Base-by-base conservation (phyloP, 2,329 filamentous ascomycete genomes). In the Onygena corvina region DNA sequence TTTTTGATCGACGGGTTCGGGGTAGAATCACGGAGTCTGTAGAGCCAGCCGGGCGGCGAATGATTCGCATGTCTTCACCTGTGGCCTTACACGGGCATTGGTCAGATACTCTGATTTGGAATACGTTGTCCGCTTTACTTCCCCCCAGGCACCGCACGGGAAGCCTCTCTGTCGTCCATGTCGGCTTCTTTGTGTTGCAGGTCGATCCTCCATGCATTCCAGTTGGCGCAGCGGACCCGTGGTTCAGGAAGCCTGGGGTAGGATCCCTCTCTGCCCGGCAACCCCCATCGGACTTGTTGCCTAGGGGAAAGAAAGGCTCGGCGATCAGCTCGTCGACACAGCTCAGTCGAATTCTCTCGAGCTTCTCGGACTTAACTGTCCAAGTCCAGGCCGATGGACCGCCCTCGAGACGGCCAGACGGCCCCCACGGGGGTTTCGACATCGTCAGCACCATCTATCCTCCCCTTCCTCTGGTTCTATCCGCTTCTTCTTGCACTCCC, bases 201-300 rank as follows among this genome's bases (percentile, higher is more conserved):
- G 21, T 14, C 38, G 38, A 42, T 42, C n/a, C 38, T 14, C 38
- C 36, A 42, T 42, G 38, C 38, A 42, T 42, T n/a, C n/a, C n/a
- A 25, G 16, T 42, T 23, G 12, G 38, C 23, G 38, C 38, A 42
- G 16, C 16, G 38, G 21, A 42, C 38, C 23, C 38, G 38, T 42
- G 38, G 36, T 42, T 42, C 38, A 29, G 38, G 4, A 3, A 9
- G 21, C n/a, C 27, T 12, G 12, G 38, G 1, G 20, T 25, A 23
- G n/a, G 21, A 5, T 21, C 14, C n/a, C 18, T 5, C 16, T 23
- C 8, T 18, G 3, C 20, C 27, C 5, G 12, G 5, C 38, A 4
- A 5, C 12, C 7, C 20, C 21, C 38, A 31, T n/a, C 21, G 12
- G 36, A 40, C 11, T 25, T 40, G 20, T 23, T 16, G n/a, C n/a